Base-by-base conservation (phyloP, 1,284 basidiomycete genomes). In the Laetiporus sulphureus region DNA sequence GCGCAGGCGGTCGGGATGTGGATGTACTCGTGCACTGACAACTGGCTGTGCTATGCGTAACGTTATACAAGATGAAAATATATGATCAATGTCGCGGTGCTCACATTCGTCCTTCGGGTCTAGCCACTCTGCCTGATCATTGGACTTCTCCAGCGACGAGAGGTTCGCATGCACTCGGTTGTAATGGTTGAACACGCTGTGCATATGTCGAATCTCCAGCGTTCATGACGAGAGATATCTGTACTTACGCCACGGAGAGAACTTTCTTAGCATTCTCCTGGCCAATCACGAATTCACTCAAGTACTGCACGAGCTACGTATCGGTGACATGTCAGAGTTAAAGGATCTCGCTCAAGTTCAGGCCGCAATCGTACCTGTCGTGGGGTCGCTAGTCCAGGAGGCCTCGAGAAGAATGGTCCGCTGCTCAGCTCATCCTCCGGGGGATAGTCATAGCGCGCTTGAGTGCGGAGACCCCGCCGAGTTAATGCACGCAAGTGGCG, bases 241-340 rank as follows among this genome's bases (percentile, higher is more conserved):
- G 24, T 36, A 57, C 51, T 51, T 48, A 66, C 62, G 62, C 64
- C 20, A 66, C 94, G 23, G 91, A 90, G 15, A 97, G 73, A 8
- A 91, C 84, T 59, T 92, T 91, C 74, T 97, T 97, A 3, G 94
- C 93, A 48, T 73, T 75, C 49, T 90, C 86, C 60, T 97, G 94
- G 2, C 94, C 93, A 11, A 97, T 77, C n/a, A 97, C 82, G 58
- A 86, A 95, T 55, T 89, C 79, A 52, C 91, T 84, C 22, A 96
- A 74, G 61, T 91, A 91, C 56, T 83, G 75, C n/a, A 83, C 83
- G 29, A 96, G 76, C 83, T 93, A 45, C 7, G 25, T 40, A 33
- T 8, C 27, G 24, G 15, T 13, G 16, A 13, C 7, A 18, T 30
- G 37, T 21, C 13, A 30, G 10, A 6, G 15, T 18, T 40, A 13